Percentiles rank a stretch among this genome's conserved stretches.
These are phyloP conservation scores for Pseudocercospora macadamiae DNA, from an alignment of 2,329 filamentous ascomycete species.

Conservation along the genomic window DNA sequence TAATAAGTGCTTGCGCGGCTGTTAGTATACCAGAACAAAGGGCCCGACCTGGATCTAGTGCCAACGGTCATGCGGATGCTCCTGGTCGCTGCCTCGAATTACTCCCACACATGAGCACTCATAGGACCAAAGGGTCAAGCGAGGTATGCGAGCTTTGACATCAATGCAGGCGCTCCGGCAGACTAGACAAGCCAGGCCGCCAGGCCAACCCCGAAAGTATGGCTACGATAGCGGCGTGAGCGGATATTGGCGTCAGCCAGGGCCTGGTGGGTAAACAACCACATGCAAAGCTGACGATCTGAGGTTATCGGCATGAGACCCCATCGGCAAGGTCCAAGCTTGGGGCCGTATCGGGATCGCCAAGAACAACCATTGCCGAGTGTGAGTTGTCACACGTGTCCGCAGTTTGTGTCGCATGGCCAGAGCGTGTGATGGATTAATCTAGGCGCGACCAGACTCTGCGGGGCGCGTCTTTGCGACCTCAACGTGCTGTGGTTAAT, in stretches of 20 bases:
- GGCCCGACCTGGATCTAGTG: neutral
- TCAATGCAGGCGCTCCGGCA: neutral
- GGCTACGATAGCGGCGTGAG: neutral
- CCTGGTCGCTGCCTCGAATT: neutral
- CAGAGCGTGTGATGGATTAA: neutral
- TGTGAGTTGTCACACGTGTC: constrained; percentile 1
- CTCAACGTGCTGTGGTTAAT: neutral
- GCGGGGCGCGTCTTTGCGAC: neutral
- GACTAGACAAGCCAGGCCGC: constrained; percentile 1
- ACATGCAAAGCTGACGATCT: constrained; percentile 2
- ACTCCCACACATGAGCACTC: constrained; percentile 1
- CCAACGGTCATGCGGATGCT: neutral
- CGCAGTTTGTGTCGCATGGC: constrained; percentile 1
- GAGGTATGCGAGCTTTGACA: neutral
- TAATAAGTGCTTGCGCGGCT: neutral
- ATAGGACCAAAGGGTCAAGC: constrained; percentile 2
- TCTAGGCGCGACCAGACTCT: neutral
- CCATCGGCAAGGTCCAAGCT: constrained; percentile 5
- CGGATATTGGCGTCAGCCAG: neutral
- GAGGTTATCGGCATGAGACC: neutral
- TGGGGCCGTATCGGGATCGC: constrained; percentile 4
- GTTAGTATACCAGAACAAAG: constrained; percentile 4
- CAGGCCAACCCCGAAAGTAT: neutral
- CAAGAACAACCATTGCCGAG: neutral
- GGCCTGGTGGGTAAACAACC: constrained; percentile 1